Percentiles rank a stretch among this genome's conserved stretches.
phyloP scores from a whole-genome alignment of 2,329 filamentous ascomycete species.

The Aulographum hederae region DNA sequence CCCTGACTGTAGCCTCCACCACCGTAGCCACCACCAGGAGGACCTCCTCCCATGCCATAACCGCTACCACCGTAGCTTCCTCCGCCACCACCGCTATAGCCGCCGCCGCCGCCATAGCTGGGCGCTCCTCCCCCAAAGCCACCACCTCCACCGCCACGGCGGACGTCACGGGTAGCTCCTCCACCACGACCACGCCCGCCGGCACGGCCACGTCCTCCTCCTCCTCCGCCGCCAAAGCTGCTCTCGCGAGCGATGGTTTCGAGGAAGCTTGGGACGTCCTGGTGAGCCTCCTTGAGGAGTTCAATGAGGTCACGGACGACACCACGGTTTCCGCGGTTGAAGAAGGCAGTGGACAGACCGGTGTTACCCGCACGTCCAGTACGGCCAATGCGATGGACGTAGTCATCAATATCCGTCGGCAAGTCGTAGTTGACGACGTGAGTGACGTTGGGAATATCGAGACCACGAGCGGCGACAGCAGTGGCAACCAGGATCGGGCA shows the following conservation, averaged over 20 bases:
- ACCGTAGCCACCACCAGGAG: constrained; percentile 20
- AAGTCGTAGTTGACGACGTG: constrained; percentile 99
- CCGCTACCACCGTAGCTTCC: constrained; percentile 20
- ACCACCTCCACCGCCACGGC: constrained; percentile 42
- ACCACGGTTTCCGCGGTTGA: constrained; percentile 98
- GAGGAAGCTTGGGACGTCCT: constrained; percentile 84
- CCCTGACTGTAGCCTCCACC: constrained; percentile 25
- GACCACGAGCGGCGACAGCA: constrained; percentile 73
- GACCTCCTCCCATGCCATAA: constrained; percentile 7
- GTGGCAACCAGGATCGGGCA: constrained; percentile 96
- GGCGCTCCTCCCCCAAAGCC: constrained; percentile 30
- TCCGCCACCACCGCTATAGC: constrained; percentile 25
- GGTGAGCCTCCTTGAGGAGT: constrained; percentile 96
- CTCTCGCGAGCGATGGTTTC: constrained; percentile 96
- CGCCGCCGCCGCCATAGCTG: constrained; percentile 21
- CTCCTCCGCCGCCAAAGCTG: constrained; percentile 53
- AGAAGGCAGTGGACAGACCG: constrained; percentile 94
- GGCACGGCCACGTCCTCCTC: constrained; percentile 43
- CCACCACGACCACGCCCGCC: constrained; percentile 56
- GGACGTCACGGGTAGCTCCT: constrained; percentile 69
- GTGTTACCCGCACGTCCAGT: constrained; percentile 99
- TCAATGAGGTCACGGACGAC: constrained; percentile 93
- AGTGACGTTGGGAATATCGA: constrained; percentile 90
- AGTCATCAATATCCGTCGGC: constrained; percentile 97
- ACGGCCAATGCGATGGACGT: constrained; percentile 98